Base-by-base conservation (phyloP, 495 filamentous ascomycete genomes). In the Hyaloscypha variabilis region DNA sequence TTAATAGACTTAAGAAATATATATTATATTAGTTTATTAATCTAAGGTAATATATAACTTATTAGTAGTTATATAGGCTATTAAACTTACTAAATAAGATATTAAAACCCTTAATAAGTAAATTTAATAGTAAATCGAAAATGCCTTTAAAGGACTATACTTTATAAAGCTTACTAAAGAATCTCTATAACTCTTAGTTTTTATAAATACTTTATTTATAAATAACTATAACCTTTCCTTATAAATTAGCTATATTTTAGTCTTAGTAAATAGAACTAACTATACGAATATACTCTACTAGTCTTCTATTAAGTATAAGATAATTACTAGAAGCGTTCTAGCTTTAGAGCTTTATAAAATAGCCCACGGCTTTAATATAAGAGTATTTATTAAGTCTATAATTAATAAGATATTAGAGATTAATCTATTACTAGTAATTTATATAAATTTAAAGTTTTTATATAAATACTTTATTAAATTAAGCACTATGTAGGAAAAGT, bases 401-500 rank as follows among this genome's bases (percentile, higher is more conserved):
- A 63, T 36, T 30, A 56, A 36, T 8, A 19, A 58, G 55, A 14
- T 39, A 3, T 4, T 19, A 4, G 6, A 26, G 2, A 23, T 36
- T 26, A 21, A 19, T 8, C 19, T 61, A 8, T 42, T 42, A 24
- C 42, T 69, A 46, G 29, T 69, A 14, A 17, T 66, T 23, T 69
- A 36, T 58, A 69, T 34, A 1, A 49, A 69, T 50, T 69, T 57
- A 3, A 65, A 66, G 19, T 69, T 34, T 2, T 46, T 69, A 42
- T 70, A 70, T 31, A 46, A 70, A 2, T 67, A 31, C 49, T 49
- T 70, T 3, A 31, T 66, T 29, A 69, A 66, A 34, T 50, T 69
- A 14, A 34, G 56, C 0, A 62, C 57, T 8, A 69, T 49, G 8
- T 14, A 49, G 19, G 58, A 69, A 50, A 69, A 69, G 28, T 36